Base-by-base conservation (phyloP, 225 moss, liverwort and hornwort genomes). In the Sphagnum contortum region DNA sequence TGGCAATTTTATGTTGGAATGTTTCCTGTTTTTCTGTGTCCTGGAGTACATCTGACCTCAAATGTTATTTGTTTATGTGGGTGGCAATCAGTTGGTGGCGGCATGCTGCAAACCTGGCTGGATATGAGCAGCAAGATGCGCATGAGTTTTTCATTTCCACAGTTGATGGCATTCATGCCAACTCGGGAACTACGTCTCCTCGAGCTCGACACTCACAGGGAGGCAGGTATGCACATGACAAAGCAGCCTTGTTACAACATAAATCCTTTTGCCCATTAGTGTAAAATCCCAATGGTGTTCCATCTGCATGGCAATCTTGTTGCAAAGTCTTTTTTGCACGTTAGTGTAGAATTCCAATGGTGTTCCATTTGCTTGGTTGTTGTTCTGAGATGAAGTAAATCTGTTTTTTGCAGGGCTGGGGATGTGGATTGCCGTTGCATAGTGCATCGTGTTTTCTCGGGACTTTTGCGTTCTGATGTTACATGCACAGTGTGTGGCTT, bases 61-160 rank as follows among this genome's bases (percentile, higher is more conserved):
- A 1, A 29, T 29, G 29, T 29, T 29, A 29, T 29, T 29, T 29
- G 29, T 29, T 29, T 29, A 29, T 29, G 29, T 29, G 29, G 29
- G 29, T 29, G 29, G 29, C 52, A 64, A 83, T 71, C 88, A 90
- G 94, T 87, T 94, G 94, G 90, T 94, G 94, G 94, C 81, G 90
- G 57, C 90, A 94, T 59, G 94, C 90, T n/a, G 90, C 94, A 54
- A 90, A 94, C 69, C 71, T 94, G 65, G 93, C 90, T 66, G 90
- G 93, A 56, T 94, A 90, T 59, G 90, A 94, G 80, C 93, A 94
- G 75, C 90, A 94, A 84, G 93, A 94, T 77, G 93, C 93, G 9
- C 93, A 94, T 9, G 87, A 94, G 68, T 94, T 94, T 69, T 94
- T 94, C 56, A 94, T 94, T 57, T 94, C 93, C 11, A 90, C 90